These are phyloP conservation scores for Dactylellina cionopaga DNA, from an alignment of 2,329 filamentous ascomycete species.

Conservation along the genomic window DNA sequence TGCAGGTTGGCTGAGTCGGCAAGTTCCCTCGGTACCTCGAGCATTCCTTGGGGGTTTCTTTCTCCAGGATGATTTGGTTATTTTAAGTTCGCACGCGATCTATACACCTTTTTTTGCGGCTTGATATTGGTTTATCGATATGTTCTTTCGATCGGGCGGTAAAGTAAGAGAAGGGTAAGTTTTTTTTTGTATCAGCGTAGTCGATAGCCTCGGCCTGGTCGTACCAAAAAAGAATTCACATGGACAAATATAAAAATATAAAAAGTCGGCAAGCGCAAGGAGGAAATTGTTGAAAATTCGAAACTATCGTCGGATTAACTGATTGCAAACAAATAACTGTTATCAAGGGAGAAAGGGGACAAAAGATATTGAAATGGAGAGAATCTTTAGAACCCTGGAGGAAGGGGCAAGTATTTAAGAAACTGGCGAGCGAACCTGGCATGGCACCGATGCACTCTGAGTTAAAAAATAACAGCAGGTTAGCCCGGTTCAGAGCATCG, in stretches of 20 bases:
- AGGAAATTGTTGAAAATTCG: background rate
- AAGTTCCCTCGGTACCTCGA: conserved; percentile 35
- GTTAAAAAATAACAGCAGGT: conserved; percentile 51
- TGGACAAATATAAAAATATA: conserved; percentile 23
- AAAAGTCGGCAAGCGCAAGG: background rate
- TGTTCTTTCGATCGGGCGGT: conserved; percentile 26
- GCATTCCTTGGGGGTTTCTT: conserved; percentile 10
- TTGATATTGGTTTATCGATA: conserved; percentile 12
- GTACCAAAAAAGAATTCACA: conserved; percentile 27
- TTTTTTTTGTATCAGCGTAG: conserved; percentile 6
- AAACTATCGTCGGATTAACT: conserved; percentile 24
- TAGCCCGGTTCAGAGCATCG: conserved; percentile 50
- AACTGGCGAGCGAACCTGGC: conserved; percentile 44
- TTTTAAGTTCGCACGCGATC: conserved; percentile 43
- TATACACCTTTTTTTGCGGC: conserved; percentile 1
- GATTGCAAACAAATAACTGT: conserved; percentile 24
- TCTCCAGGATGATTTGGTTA: background rate
- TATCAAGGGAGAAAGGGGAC: conserved; percentile 7
- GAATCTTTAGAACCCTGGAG: conserved; percentile 47
- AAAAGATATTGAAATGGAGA: conserved; percentile 44
- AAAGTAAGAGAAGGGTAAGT: conserved; percentile 21
- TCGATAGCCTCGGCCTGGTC: conserved; percentile 42
- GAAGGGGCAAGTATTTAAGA: conserved; percentile 53
- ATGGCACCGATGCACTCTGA: conserved; percentile 35
- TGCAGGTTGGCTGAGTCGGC: conserved; percentile 38